Conservation (phyloP, 176 grass and related monocot species). For the maize (Zea mays) region Zm-B73-REFERENCE-NAM-5.0 NC_050096.1:279231501-279232000, state of each 20-base stretch:
- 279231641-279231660: slow-evolving; percentile 30
- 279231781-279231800: too few species aligned
- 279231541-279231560: slow-evolving; percentile 24
- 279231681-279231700: slow-evolving; percentile 12
- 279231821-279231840: too few species aligned
- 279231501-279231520: not conserved
- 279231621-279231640: not conserved
- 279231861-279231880: too few species aligned
- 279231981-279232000: too few species aligned
- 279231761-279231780: not conserved
- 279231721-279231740: not conserved
- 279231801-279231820: too few species aligned
- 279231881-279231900: too few species aligned
- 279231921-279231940: too few species aligned
- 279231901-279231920: too few species aligned
- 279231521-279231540: not conserved
- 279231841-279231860: too few species aligned
- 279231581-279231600: slow-evolving; percentile 26
- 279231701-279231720: not conserved
- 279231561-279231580: not conserved
- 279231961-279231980: too few species aligned
- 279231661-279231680: not conserved
- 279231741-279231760: too few species aligned
- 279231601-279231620: not conserved
- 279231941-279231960: too few species aligned